A percentile compares a stretch with the other conserved stretches of the same genome.
phyloP scores from a whole-genome alignment of 2,329 filamentous ascomycete genomes.

The Stachybotrys elegans region DNA sequence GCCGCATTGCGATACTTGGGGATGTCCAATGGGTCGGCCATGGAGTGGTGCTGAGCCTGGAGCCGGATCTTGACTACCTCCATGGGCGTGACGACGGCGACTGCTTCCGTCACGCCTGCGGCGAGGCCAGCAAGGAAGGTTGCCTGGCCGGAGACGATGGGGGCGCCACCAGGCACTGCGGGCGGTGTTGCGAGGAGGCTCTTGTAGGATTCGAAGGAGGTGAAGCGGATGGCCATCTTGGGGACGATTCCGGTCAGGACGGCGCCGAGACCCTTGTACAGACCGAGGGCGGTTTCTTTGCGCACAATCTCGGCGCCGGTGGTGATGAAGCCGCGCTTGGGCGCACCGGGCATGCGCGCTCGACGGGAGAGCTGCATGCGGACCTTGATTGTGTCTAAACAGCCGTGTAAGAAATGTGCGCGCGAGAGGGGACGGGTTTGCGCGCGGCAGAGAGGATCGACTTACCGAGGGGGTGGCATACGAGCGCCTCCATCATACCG shows the following conservation, averaged over 20 bases:
- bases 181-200: slow-evolving; percentile 63
- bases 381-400: slow-evolving; percentile 89
- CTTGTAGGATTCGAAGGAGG: slow-evolving; percentile 95
- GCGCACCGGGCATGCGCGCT: slow-evolving; percentile 75
- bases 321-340: slow-evolving; percentile 79
- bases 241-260: slow-evolving; percentile 94
- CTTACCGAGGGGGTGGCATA: slow-evolving; percentile 86
- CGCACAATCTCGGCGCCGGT: slow-evolving; percentile 84
- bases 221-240: slow-evolving; percentile 99
- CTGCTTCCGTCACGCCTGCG: slow-evolving; percentile 93
- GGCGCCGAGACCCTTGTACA: slow-evolving; percentile 98
- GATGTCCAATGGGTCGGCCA: slow-evolving; percentile 92
- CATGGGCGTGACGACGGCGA: slow-evolving; percentile 96
- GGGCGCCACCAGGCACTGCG: slow-evolving; percentile 39
- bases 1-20: slow-evolving; percentile 97
- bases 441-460: too few species aligned
- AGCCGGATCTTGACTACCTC: slow-evolving; percentile 98
- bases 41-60: slow-evolving; percentile 95
- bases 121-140: slow-evolving; percentile 77
- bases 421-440: too few species aligned
- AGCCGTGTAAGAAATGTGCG: slow-evolving; percentile 7
- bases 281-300: slow-evolving; percentile 82
- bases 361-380: slow-evolving; percentile 96
- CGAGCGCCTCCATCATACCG: slow-evolving; percentile 98
- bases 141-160: slow-evolving; percentile 61